Conservation (phyloP, 768 basidiomycete species). For the Rhizopogon salebrosus region DNA sequence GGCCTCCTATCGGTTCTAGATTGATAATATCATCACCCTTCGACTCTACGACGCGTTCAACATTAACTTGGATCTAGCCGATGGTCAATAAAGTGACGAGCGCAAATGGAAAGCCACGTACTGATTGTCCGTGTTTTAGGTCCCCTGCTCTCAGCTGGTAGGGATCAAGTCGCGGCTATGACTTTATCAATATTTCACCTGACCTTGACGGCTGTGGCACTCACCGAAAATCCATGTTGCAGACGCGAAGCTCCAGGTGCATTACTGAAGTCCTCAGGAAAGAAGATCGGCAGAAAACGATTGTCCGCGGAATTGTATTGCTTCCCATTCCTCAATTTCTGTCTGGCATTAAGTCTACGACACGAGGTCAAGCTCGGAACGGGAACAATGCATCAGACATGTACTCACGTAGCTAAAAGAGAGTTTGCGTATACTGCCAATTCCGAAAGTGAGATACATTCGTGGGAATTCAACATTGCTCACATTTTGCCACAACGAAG, state of each 20-base stretch:
- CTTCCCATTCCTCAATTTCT: not conserved
- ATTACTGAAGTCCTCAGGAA: not conserved
- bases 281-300: not conserved
- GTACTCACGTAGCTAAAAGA: conserved; percentile 20
- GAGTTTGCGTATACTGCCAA: conserved; percentile 22
- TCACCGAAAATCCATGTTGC: not conserved
- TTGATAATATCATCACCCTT: conserved; percentile 10
- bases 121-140: not conserved
- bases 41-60: conserved; percentile 15
- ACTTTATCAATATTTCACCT: not conserved
- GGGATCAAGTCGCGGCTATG: conserved; percentile 5
- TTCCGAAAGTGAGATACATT: not conserved
- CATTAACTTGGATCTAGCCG: conserved; percentile 13
- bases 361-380: not conserved
- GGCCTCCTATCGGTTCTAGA: not conserved
- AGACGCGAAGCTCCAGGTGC: not conserved
- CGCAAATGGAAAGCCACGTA: conserved; percentile 1
- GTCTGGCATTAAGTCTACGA: conserved; percentile 15
- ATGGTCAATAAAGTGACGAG: not conserved
- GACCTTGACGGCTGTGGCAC: not conserved
- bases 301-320: not conserved
- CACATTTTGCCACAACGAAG: conserved; percentile 18
- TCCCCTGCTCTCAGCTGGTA: not conserved
- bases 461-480: not conserved
- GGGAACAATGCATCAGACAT: not conserved